Evolutionary conservation across 805 yeast species (phyloP).

Genomic region (Candida vartiovaarae): DNA sequence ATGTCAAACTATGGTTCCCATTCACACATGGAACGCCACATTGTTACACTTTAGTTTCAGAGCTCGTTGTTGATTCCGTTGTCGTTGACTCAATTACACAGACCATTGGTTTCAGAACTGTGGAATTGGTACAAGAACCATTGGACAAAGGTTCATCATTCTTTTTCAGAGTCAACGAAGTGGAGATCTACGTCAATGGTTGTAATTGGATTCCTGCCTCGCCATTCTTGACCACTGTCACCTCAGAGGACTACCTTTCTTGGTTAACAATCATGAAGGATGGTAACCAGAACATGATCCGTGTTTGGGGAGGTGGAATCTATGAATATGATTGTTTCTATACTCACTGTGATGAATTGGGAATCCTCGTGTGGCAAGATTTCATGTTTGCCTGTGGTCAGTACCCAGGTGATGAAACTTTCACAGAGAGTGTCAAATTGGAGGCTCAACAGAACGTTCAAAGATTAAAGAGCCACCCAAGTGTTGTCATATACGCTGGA

Average conservation of each 20-base stretch:
- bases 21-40: slow-evolving; percentile 14
- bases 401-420: slow-evolving; percentile 37
- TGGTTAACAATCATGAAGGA: slow-evolving; percentile 7
- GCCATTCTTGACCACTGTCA: slow-evolving; percentile 7
- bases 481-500: slow-evolving; percentile 24
- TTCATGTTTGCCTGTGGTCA: slow-evolving; percentile 54
- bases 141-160: slow-evolving; percentile 10
- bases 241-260: slow-evolving; percentile 7
- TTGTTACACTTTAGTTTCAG: slow-evolving; percentile 4
- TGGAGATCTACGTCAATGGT: slow-evolving; percentile 12
- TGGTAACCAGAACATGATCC: slow-evolving; percentile 17
- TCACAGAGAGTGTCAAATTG: slow-evolving; percentile 27
- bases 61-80: neutral
- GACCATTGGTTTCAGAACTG: slow-evolving; percentile 13
- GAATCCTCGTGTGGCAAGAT: slow-evolving; percentile 46
- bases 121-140: slow-evolving; percentile 11
- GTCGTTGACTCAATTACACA: slow-evolving; percentile 3
- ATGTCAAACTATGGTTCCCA: slow-evolving; percentile 12
- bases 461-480: slow-evolving; percentile 35
- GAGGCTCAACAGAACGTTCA: slow-evolving; percentile 35
- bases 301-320: slow-evolving; percentile 18
- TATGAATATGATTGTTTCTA: slow-evolving; percentile 14
- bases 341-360: slow-evolving; percentile 10
- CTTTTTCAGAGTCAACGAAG: slow-evolving; percentile 13
- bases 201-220: slow-evolving; percentile 18